Evolutionary conservation across 495 filamentous ascomycete genomes (phyloP).

Genomic region (Pyronema domesticum): DNA sequence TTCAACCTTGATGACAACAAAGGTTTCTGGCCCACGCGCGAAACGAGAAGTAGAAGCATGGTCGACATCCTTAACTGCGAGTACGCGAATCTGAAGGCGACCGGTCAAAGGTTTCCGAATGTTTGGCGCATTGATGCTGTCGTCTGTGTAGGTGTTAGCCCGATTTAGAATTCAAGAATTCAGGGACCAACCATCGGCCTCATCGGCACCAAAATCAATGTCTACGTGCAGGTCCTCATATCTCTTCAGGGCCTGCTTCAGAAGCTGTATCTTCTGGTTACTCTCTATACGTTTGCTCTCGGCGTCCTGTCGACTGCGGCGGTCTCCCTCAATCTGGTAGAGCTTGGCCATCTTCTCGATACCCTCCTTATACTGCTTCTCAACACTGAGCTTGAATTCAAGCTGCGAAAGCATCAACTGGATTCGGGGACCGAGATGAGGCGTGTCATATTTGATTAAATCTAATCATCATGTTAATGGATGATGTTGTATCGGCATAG

Average conservation of each 20-base stretch:
- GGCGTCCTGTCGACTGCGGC: conserved; percentile 84
- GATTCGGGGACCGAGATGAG: conserved; percentile 87
- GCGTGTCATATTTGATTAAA: conserved; percentile 96
- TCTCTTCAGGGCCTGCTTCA: conserved; percentile 87
- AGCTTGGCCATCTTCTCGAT: conserved; percentile 99
- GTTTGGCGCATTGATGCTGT: conserved; percentile 88
- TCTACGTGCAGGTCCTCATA: conserved; percentile 97
- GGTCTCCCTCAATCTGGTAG: conserved; percentile 95
- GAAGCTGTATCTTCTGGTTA: conserved; percentile 89
- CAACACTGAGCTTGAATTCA: conserved; percentile 96
- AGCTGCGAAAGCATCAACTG: conserved; percentile 98
- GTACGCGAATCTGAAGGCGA: conserved; percentile 65
- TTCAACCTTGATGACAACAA: conserved; percentile 88
- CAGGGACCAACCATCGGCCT: conserved; percentile 53
- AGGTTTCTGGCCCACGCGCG: conserved; percentile 79
- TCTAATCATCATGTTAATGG: conserved; percentile 35
- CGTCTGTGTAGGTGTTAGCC: conserved; percentile 42
- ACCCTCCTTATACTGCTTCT: conserved; percentile 97
- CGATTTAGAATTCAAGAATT: not conserved
- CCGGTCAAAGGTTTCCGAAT: conserved; percentile 85
- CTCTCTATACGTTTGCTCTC: conserved; percentile 79
- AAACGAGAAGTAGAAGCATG: conserved; percentile 79
- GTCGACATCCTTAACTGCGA: conserved; percentile 84
- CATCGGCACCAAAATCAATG: conserved; percentile 57
- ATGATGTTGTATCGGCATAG: conserved; percentile 13